Evolutionary conservation across 129 eudicot genomes (phyloP).

Genomic region (Smallanthus sonchifolius): DNA sequence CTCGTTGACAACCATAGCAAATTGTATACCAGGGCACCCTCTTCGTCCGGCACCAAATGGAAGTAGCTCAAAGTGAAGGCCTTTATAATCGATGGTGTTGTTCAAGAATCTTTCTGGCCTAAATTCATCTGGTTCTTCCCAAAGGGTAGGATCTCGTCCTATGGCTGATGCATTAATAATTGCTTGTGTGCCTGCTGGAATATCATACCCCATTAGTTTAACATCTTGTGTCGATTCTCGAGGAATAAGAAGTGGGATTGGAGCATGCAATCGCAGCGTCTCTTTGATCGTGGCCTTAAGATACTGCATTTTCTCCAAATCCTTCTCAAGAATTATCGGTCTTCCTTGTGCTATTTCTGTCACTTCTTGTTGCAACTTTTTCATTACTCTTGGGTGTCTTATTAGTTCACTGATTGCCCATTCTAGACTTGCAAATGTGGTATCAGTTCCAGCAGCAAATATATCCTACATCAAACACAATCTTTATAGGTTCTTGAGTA

Average conservation of each 20-base stretch:
- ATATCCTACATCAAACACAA: conserved; percentile 36
- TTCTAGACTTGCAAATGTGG: conserved; percentile 38
- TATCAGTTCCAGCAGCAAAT: conserved; percentile 58
- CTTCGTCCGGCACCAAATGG: conserved; percentile 40
- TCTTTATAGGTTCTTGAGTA: background rate
- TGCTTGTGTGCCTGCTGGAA: conserved; percentile 44
- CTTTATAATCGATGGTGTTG: conserved; percentile 9
- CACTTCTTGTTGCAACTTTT: conserved; percentile 46
- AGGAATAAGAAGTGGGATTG: conserved; percentile 47
- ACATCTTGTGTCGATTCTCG: conserved; percentile 39
- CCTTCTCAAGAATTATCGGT: conserved; percentile 33
- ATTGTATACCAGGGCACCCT: conserved; percentile 62
- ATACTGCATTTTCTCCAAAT: conserved; percentile 55
- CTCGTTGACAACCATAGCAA: conserved; percentile 39
- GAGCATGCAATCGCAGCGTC: conserved; percentile 44
- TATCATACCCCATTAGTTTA: conserved; percentile 50
- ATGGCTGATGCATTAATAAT: conserved; percentile 63
- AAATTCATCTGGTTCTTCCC: conserved; percentile 35
- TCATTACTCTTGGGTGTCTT: conserved; percentile 45
- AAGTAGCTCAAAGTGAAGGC: conserved; percentile 30
- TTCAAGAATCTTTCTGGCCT: conserved; percentile 33
- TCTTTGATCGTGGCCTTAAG: conserved; percentile 63
- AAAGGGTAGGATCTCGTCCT: conserved; percentile 33
- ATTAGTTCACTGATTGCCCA: conserved; percentile 64
- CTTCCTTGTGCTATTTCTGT: conserved; percentile 31